phyloP scores from a whole-genome alignment of 805 yeast species.

The Pichia nanzhaoensis region DNA sequence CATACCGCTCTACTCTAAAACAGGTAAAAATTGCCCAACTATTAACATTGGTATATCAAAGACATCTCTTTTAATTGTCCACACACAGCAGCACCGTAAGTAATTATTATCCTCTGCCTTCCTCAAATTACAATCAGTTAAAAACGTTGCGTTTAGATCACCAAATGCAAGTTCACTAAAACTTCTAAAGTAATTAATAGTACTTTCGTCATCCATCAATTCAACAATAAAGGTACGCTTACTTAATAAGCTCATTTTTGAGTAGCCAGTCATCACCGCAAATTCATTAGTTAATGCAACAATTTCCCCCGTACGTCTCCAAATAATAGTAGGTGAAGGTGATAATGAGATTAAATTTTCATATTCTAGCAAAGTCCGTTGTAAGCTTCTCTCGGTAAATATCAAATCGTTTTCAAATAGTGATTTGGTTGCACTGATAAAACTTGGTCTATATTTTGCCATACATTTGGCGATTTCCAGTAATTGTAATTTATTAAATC shows the following conservation, averaged over 20 bases:
- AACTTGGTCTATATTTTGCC: slow-evolving; percentile 68
- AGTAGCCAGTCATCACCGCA: slow-evolving; percentile 60
- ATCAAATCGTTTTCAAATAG: slow-evolving; percentile 65
- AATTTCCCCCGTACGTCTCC: slow-evolving; percentile 84
- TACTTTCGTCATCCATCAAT: slow-evolving; percentile 73
- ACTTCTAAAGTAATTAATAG: slow-evolving; percentile 62
- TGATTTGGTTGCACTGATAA: slow-evolving; percentile 68
- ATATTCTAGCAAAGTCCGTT: slow-evolving; percentile 50
- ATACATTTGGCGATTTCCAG: slow-evolving; percentile 46
- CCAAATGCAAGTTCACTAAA: slow-evolving; percentile 72
- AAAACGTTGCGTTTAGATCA: slow-evolving; percentile 45
- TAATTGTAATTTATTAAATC: slow-evolving; percentile 39
- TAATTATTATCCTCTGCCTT: slow-evolving; percentile 35
- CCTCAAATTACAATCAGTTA: slow-evolving; percentile 43
- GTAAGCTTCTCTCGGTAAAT: slow-evolving; percentile 53
- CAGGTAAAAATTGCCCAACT: slow-evolving; percentile 74
- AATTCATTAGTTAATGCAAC: slow-evolving; percentile 74
- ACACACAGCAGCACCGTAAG: slow-evolving; percentile 63
- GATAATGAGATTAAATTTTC: slow-evolving; percentile 49
- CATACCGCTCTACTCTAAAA: slow-evolving; percentile 31
- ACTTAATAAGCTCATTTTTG: slow-evolving; percentile 48
- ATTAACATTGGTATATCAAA: slow-evolving; percentile 81
- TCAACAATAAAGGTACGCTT: slow-evolving; percentile 68
- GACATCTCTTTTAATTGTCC: slow-evolving; percentile 80
- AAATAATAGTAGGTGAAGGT: slow-evolving; percentile 74